Evolutionary conservation across 176 grass and related monocot species (phyloP), one percentile per base, ranked within the genome.

Genomic region (Saccharum spontaneum): DNA sequence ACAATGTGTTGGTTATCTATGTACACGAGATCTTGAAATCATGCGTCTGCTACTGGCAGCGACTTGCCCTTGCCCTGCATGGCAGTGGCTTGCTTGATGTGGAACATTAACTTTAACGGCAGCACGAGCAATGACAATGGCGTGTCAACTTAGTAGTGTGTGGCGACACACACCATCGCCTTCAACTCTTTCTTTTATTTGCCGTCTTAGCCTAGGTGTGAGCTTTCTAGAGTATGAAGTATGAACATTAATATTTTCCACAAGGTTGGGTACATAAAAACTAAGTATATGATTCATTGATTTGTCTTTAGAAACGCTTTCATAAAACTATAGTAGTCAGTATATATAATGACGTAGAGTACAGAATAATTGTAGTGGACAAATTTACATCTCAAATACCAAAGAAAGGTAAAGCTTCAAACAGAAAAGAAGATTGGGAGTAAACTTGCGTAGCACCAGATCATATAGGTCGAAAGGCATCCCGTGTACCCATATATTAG

Each of bases 401-500:
- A 24, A 23, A 57, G 7, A 18, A 67, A 67, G 6, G 65, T 67
- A 8, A 18, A 67, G 4, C 14, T 18, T 68, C 15, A 68, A 18
- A 18, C 7, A 68, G 31, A 68, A 18, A 67, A 36, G 44, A 67
- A 16, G 3, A 17, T 8, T 37, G 64, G 31, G 30, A 67, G 64
- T 65, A 67, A 33, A 67, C 17, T 37, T 7, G 9, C 11, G 5
- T 2, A 65, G 62, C 15, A 68, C 17, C 17, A 39, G 67, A 38
- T 37, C 34, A 69, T 17, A 69, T 69, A 16, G 63, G 28, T 66
- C 63, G 34, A 66, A 17, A 20, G 17, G 48, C 48, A 71, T 43
- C 41, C 16, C 11, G 50, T 69, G 71, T 69, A 30, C 80, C n/a
- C 45, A 57, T n/a, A 82, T 30, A 71, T 26, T 57, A 82, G 24